phyloP scores from a whole-genome alignment of 164 flowering plant species.

The Magnolia kwangsiensis region DNA sequence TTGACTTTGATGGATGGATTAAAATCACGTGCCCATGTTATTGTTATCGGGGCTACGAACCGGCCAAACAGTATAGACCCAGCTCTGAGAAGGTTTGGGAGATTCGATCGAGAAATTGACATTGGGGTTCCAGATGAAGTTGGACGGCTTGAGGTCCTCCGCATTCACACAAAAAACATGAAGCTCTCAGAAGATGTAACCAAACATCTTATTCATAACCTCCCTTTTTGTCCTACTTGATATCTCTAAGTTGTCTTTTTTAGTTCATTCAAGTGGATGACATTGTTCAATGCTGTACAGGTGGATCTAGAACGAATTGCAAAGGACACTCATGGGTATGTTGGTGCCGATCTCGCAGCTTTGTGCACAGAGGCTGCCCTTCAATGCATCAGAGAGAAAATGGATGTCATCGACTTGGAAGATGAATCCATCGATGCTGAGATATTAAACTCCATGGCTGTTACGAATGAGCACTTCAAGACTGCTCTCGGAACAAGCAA shows the following conservation, averaged over 20 bases:
- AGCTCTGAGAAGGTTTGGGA: conserved; percentile 81
- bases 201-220: not conserved
- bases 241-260: not conserved
- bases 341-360: conserved; percentile 87
- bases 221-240: not conserved
- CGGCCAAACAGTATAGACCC: conserved; percentile 90
- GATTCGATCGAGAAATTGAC: conserved; percentile 82
- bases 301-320: conserved; percentile 73
- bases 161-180: conserved; percentile 91
- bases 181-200: conserved; percentile 78
- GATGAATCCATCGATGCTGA: conserved; percentile 85
- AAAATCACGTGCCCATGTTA: conserved; percentile 77
- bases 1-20: conserved; percentile 87
- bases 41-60: conserved; percentile 85
- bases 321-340: conserved; percentile 81
- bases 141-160: conserved; percentile 86
- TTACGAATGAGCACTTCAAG: conserved; percentile 72
- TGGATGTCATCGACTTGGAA: conserved; percentile 86
- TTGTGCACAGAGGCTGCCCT: conserved; percentile 84
- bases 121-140: conserved; percentile 92
- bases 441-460: conserved; percentile 82
- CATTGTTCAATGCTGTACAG: conserved; percentile 25
- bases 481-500: conserved; percentile 87
- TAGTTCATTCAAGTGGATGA: not conserved
- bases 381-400: conserved; percentile 87